Evolutionary conservation across 2,329 filamentous ascomycete genomes (phyloP).

Genomic region (Shiraia sp.): DNA sequence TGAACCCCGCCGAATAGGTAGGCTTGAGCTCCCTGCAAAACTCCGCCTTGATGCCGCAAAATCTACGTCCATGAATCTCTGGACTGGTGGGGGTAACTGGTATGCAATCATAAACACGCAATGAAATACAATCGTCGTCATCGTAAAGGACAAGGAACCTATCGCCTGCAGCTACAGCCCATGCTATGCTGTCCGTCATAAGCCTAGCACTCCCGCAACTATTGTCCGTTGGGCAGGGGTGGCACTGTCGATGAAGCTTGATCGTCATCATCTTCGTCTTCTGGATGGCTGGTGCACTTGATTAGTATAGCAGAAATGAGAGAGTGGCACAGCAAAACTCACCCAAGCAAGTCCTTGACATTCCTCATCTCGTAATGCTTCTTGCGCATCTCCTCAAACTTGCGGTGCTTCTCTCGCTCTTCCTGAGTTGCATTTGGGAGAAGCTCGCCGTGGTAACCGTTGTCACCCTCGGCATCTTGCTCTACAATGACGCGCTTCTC

Average conservation of each 20-base stretch:
- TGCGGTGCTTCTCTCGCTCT: slow-evolving; percentile 85
- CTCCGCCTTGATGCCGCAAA: slow-evolving; percentile 9
- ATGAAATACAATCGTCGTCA: no score
- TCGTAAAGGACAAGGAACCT: no score
- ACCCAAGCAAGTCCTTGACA: slow-evolving; percentile 85
- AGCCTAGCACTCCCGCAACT: slow-evolving; percentile 3
- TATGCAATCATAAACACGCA: no score
- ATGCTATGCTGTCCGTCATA: not conserved
- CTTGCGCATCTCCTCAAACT: slow-evolving; percentile 90
- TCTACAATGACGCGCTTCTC: slow-evolving; percentile 86
- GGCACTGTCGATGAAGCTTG: slow-evolving; percentile 14
- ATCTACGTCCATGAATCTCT: not conserved
- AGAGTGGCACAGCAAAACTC: slow-evolving; percentile 12
- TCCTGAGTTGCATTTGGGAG: slow-evolving; percentile 62
- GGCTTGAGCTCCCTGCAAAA: not conserved
- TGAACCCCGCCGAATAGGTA: not conserved
- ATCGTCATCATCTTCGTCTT: slow-evolving; percentile 30
- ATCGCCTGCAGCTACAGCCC: no score
- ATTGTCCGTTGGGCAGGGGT: slow-evolving; percentile 26
- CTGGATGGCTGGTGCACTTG: slow-evolving; percentile 19
- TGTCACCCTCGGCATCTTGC: slow-evolving; percentile 43
- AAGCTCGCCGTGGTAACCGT: slow-evolving; percentile 62
- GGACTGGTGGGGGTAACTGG: no score
- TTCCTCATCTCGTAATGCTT: slow-evolving; percentile 99
- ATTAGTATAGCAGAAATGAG: slow-evolving; percentile 4